A percentile compares a stretch with the other conserved stretches of the same genome.
These are phyloP conservation scores for Oehlia diaphana DNA, from an alignment of 192 early-diverging fungal species.

Conservation along the genomic window DNA sequence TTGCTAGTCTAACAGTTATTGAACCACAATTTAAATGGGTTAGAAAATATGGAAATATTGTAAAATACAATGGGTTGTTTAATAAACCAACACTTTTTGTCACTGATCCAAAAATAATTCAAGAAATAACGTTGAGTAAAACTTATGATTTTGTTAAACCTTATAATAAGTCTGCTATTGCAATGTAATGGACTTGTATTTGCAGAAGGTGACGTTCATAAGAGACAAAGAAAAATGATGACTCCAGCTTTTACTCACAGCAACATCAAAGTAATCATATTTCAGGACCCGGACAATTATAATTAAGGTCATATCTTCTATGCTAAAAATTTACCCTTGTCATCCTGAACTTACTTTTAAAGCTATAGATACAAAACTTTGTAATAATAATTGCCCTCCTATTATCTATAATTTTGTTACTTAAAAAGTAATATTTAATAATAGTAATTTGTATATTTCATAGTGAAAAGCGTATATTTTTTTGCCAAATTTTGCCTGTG, in stretches of 20 bases:
- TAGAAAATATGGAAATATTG: constrained; percentile 50
- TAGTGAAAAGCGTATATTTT: too few relatives aligned
- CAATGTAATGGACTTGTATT: constrained; percentile 50
- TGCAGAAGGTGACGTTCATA: constrained; percentile 52
- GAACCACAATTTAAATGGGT: constrained; percentile 44
- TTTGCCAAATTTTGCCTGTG: too few relatives aligned
- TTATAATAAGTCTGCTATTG: constrained; percentile 24
- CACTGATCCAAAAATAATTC: constrained; percentile 51
- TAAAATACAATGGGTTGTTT: constrained; percentile 49
- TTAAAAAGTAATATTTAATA: too few relatives aligned
- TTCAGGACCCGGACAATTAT: too few relatives aligned
- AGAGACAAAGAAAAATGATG: constrained; percentile 55
- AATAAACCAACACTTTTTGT: constrained; percentile 39
- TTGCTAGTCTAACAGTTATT: too few relatives aligned
- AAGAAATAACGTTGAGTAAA: constrained; percentile 44
- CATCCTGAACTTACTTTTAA: too few relatives aligned
- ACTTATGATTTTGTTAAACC: constrained; percentile 51
- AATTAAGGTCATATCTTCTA: too few relatives aligned
- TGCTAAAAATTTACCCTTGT: too few relatives aligned
- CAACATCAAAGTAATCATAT: constrained; percentile 39
- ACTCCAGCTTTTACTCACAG: constrained; percentile 52
- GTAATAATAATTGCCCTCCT: too few relatives aligned
- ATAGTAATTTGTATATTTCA: too few relatives aligned
- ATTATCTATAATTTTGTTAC: too few relatives aligned
- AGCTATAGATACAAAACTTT: too few relatives aligned